A percentile compares a stretch with the other conserved stretches of the same genome.
Evolutionary conservation across 331 rosid genomes (phyloP).

Genomic region (Stylosanthes scabra): DNA sequence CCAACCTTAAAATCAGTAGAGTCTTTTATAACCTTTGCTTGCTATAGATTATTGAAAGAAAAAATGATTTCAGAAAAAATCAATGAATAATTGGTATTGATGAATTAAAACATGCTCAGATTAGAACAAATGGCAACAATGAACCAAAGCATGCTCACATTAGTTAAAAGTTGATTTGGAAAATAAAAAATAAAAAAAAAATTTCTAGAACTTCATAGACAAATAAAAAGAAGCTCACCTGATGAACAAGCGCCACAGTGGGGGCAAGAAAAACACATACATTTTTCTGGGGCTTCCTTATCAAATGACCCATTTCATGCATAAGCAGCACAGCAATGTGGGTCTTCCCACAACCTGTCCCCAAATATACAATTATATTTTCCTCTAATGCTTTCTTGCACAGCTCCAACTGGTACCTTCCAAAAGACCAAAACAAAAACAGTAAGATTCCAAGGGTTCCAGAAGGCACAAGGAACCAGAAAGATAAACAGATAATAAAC

Average conservation of each 20-base stretch:
- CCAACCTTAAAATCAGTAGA: constrained; percentile 81
- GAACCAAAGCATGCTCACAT: background rate
- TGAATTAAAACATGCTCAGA: background rate
- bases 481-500: constrained; percentile 15
- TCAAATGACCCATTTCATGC: constrained; percentile 72
- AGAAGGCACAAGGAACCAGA: constrained; percentile 5
- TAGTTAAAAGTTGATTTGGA: constrained; percentile 5
- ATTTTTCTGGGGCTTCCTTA: constrained; percentile 69
- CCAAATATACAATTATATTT: constrained; percentile 87
- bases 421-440: constrained; percentile 35
- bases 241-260: constrained; percentile 88
- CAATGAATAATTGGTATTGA: constrained; percentile 3
- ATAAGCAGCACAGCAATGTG: constrained; percentile 91
- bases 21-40: constrained; percentile 81
- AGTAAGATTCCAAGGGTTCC: constrained; percentile 20
- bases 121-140: background rate
- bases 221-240: constrained; percentile 68
- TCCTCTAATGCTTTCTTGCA: constrained; percentile 88
- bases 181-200: too few species aligned
- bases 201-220: too few species aligned
- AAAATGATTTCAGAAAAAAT: constrained; percentile 34
- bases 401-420: constrained; percentile 85
- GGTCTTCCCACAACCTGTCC: constrained; percentile 97
- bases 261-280: constrained; percentile 95
- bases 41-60: constrained; percentile 58